These are phyloP conservation scores for Pichia sp. DNA, from an alignment of 1,139 yeast species.

Conservation along the genomic window DNA sequence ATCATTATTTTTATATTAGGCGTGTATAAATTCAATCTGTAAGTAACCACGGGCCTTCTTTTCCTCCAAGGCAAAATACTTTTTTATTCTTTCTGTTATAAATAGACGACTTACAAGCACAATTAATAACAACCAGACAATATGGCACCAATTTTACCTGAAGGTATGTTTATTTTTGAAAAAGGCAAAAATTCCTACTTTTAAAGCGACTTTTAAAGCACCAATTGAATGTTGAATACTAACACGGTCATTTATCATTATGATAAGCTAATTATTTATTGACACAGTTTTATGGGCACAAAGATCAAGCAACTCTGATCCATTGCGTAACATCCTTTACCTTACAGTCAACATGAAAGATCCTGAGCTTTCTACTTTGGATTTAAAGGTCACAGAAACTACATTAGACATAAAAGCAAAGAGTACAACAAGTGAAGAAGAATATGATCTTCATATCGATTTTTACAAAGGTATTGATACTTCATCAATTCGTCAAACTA, in stretches of 20 bases:
- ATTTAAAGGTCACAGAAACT: constrained; percentile 55
- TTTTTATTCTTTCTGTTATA: background rate
- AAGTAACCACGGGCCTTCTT: too few relatives aligned
- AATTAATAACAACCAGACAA: background rate
- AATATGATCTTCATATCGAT: constrained; percentile 60
- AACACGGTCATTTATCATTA: background rate
- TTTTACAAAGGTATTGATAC: constrained; percentile 69
- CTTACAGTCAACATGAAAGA: constrained; percentile 73
- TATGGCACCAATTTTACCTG: constrained; percentile 30
- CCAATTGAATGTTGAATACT: too few relatives aligned
- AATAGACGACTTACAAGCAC: background rate
- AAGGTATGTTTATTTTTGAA: constrained; percentile 29
- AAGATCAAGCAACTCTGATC: constrained; percentile 71
- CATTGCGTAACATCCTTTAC: constrained; percentile 66
- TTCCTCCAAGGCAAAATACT: background rate
- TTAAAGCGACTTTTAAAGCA: too few relatives aligned
- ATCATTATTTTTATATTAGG: too few relatives aligned
- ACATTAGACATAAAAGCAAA: constrained; percentile 43
- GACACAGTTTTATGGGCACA: constrained; percentile 84
- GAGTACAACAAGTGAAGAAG: constrained; percentile 47
- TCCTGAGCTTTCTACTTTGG: constrained; percentile 34
- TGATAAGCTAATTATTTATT: constrained; percentile 4
- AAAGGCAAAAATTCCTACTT: too few relatives aligned
- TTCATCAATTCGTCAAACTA: constrained; percentile 50
- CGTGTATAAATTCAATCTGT: too few relatives aligned